A percentile compares a stretch with the other conserved stretches of the same genome.
phyloP scores from a whole-genome alignment of 163 green algal species.

The Scenedesmus sp. region DNA sequence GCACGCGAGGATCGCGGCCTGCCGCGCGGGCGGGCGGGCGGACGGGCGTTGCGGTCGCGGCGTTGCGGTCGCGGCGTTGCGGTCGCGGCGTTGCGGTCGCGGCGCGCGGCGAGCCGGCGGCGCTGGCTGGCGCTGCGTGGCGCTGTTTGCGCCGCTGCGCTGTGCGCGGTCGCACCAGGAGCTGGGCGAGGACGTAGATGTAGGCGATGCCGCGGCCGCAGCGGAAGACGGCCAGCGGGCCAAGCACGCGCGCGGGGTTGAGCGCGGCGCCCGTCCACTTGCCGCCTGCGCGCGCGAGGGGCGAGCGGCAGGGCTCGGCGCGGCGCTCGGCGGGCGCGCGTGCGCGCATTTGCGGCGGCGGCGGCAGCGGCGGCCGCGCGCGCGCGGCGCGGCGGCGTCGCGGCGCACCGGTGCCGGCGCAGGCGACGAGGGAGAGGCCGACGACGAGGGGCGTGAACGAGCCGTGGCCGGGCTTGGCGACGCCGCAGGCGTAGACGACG shows the following conservation, averaged over 20 bases:
- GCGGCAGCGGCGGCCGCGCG: neutral
- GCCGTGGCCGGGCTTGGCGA: conserved; percentile 70
- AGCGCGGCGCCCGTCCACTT: conserved; percentile 61
- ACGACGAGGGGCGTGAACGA: conserved; percentile 62
- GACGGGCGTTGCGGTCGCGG: too few relatives aligned
- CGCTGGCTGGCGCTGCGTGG: too few relatives aligned
- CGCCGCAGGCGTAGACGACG: conserved; percentile 61
- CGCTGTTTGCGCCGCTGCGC: too few relatives aligned
- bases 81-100: too few relatives aligned
- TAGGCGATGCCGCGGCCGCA: neutral
- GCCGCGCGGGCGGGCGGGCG: too few relatives aligned
- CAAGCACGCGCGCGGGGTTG: conserved; percentile 68
- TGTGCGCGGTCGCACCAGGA: too few relatives aligned
- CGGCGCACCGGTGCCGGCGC: conserved; percentile 36
- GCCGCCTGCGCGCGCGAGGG: conserved; percentile 54
- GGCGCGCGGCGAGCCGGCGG: too few relatives aligned
- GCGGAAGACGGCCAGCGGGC: conserved; percentile 49
- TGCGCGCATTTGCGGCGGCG: neutral
- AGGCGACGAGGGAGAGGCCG: conserved; percentile 51
- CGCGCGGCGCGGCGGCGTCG: neutral
- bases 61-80: too few relatives aligned
- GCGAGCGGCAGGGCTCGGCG: too few relatives aligned
- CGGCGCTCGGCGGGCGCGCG: too few relatives aligned
- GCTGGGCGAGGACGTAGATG: conserved; percentile 35
- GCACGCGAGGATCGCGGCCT: conserved; percentile 31